Percentiles rank a stretch among this genome's conserved stretches.
phyloP scores from a whole-genome alignment of 225 moss, liverwort and hornwort species.

The Physcomitrium patens region DNA sequence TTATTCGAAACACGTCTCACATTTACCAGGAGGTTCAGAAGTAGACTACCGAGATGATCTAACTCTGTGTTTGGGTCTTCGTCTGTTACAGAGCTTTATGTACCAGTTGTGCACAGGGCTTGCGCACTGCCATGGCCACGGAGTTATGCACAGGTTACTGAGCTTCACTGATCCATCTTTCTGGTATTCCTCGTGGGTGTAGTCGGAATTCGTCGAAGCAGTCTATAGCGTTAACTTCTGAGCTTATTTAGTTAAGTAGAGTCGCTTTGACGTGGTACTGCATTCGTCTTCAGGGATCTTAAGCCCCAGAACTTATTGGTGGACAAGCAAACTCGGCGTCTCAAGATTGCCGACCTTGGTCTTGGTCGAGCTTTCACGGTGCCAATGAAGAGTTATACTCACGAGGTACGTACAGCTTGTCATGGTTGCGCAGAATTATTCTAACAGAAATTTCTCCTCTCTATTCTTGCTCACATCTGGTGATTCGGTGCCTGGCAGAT shows the following conservation, averaged over 20 bases:
- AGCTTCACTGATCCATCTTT: neutral
- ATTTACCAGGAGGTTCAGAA: accelerated
- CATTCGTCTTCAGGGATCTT: conserved; percentile 36
- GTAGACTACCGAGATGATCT: neutral
- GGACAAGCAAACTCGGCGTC: conserved; percentile 54
- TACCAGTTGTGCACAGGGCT: conserved; percentile 60
- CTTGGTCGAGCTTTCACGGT: conserved; percentile 60
- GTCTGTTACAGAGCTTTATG: conserved; percentile 53
- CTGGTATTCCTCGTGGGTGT: neutral
- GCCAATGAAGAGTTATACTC: conserved; percentile 61
- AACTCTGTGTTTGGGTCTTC: neutral
- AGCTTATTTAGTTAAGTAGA: too few relatives aligned
- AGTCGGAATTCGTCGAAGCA: too few relatives aligned
- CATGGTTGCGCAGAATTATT: neutral
- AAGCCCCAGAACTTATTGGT: conserved; percentile 64
- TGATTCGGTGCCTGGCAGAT: conserved; percentile 27
- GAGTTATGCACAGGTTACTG: conserved; percentile 58
- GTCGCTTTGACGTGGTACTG: too few relatives aligned
- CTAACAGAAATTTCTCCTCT: neutral
- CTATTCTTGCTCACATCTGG: neutral
- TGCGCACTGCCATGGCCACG: conserved; percentile 60
- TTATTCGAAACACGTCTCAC: neutral
- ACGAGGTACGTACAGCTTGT: conserved; percentile 34
- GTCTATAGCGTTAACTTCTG: too few relatives aligned
- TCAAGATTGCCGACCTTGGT: conserved; percentile 61